Conservation (phyloP, 345 rosid genomes). For the Citropsis articulata region DNA sequence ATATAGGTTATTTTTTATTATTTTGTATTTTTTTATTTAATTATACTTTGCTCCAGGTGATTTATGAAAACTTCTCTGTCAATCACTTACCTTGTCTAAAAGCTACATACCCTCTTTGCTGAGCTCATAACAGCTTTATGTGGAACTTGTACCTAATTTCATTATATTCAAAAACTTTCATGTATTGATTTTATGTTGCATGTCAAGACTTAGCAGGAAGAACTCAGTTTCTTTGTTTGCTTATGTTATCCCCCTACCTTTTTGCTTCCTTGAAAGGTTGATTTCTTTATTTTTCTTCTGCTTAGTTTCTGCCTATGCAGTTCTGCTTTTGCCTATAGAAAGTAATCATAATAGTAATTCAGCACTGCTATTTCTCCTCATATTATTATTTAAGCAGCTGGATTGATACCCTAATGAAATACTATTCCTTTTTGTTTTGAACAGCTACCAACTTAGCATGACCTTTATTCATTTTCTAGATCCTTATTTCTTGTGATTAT, state of each 20-base stretch:
- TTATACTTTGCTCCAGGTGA: background rate
- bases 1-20: background rate
- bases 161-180: background rate
- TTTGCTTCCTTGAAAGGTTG: background rate
- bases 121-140: background rate
- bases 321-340: background rate
- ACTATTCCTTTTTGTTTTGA: background rate
- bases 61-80: background rate
- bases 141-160: background rate
- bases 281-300: background rate
- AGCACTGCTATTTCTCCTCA: background rate
- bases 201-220: background rate
- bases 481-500: background rate
- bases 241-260: background rate
- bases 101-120: constrained; percentile 1
- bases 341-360: background rate
- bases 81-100: constrained; percentile 1
- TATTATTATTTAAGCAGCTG: background rate
- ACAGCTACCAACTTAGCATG: background rate
- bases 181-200: background rate
- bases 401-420: background rate
- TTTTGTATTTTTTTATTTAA: background rate
- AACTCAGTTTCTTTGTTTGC: background rate
- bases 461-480: background rate
- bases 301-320: background rate